Base-by-base conservation (phyloP, 2,329 filamentous ascomycete species). In the Metarhizium album region DNA sequence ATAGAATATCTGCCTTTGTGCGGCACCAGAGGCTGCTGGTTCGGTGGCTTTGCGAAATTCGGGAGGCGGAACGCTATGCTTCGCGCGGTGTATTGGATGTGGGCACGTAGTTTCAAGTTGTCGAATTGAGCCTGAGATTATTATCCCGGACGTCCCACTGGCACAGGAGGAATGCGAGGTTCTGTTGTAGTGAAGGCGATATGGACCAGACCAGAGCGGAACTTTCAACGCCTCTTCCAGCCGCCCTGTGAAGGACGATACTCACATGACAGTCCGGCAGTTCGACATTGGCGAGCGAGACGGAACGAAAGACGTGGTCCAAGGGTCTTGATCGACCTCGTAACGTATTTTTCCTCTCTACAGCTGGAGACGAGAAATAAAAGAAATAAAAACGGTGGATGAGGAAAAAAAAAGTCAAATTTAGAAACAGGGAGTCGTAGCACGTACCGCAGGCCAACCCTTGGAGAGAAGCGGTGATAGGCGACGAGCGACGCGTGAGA, bases 391-490 rank as follows among this genome's bases (percentile, higher is more conserved):
- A 50, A 38, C 29, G 20, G 31, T 23, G 7, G 8, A 4, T 18
- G 18, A 20, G 8, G 20, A 29, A 24, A 33, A 31, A 38, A 38
- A 46, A 22, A 43, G 11, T 24, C 14, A 27, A 24, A 23, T 18
- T 14, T 18, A 40, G 22, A 22, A 38, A 50, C 47, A 46, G 40
- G 42, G n/a, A 31, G 33, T 47, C 16, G 46, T 42, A 27, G 47
- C 50, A 47, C 47, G 43, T 33, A 23, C 23, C n/a, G 50, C 40
- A 42, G 18, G 20, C 46, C 23, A 46, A 33, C 29, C 46, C 14
- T 31, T 27, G 20, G 37, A 47, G 38, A 49, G 51, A 22, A 49
- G 51, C 55, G 52, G 54, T 50, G 54, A 57, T 52, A 54, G 23
- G 31, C n/a, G 47, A 47, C 29, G 35, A 38, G 49, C 23, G 24